A percentile compares a stretch with the other conserved stretches of the same genome.
These are phyloP conservation scores for Neurospora sp. DNA, from an alignment of 495 filamentous ascomycete species.

Conservation along the genomic window DNA sequence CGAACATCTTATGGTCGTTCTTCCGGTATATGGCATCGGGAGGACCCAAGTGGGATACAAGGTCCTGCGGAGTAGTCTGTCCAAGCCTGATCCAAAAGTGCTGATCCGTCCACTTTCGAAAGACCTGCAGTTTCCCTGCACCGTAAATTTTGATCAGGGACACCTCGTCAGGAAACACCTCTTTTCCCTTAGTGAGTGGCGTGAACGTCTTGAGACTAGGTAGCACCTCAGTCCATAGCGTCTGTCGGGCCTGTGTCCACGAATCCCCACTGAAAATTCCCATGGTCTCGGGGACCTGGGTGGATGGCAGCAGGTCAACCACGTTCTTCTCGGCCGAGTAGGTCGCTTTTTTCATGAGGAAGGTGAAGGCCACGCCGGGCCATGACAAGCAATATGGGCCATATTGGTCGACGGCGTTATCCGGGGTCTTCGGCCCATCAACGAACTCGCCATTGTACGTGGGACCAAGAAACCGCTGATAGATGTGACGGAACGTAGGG, in stretches of 20 bases:
- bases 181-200: constrained; percentile 47
- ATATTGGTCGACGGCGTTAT: constrained; percentile 8
- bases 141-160: constrained; percentile 67
- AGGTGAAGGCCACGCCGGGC: constrained; percentile 85
- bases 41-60: constrained; percentile 80
- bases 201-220: constrained; percentile 49
- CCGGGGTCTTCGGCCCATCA: constrained; percentile 17
- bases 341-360: constrained; percentile 64
- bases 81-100: constrained; percentile 62
- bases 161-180: constrained; percentile 65
- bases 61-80: constrained; percentile 79
- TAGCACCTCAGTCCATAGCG: constrained; percentile 63
- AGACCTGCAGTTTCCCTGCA: constrained; percentile 65
- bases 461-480: constrained; percentile 81
- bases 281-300: constrained; percentile 65
- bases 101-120: constrained; percentile 46
- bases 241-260: constrained; percentile 71
- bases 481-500: constrained; percentile 82
- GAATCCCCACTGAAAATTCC: constrained; percentile 81
- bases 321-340: constrained; percentile 78
- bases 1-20: constrained; percentile 83
- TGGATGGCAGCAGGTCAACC: constrained; percentile 73
- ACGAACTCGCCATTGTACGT: constrained; percentile 90
- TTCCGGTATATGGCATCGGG: constrained; percentile 95
- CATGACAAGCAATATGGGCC: constrained; percentile 80